phyloP scores from a whole-genome alignment of 2,329 filamentous ascomycete species.

The Cytospora piceicola region DNA sequence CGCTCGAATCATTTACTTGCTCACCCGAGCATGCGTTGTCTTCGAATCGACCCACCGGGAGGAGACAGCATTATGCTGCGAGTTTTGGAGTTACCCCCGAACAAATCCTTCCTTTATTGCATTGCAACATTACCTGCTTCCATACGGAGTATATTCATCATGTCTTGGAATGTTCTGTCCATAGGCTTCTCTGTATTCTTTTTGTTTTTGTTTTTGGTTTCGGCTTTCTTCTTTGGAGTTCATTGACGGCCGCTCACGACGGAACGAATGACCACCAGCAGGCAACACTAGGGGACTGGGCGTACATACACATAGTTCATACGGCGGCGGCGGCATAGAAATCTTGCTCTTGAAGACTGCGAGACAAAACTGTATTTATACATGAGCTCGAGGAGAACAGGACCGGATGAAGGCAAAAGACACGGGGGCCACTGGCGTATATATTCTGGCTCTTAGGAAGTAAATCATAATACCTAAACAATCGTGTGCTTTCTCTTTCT shows the following conservation, averaged over 20 bases:
- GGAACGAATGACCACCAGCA: conserved; percentile 27
- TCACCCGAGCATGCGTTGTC: conserved; percentile 5
- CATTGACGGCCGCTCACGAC: conserved; percentile 24
- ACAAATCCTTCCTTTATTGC: conserved; percentile 9
- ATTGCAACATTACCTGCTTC: background rate
- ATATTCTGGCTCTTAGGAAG: background rate
- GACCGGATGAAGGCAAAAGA: background rate
- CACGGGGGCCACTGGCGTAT: background rate
- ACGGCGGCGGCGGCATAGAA: conserved; percentile 17
- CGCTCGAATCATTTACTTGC: background rate
- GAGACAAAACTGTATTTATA: conserved; percentile 11
- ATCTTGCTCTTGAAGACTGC: conserved; percentile 8
- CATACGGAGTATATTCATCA: background rate
- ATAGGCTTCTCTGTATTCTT: background rate
- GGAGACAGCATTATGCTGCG: conserved; percentile 21
- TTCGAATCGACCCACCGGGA: background rate
- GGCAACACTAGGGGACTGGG: conserved; percentile 11
- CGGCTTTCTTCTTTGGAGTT: conserved; percentile 9
- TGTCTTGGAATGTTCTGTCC: background rate
- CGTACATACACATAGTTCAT: background rate
- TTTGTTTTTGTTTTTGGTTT: background rate
- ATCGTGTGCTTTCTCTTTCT: background rate
- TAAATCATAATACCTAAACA: conserved; percentile 24
- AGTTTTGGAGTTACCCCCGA: conserved; percentile 16
- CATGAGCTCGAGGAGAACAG: background rate